Evolutionary conservation across 768 basidiomycete species (phyloP), one percentile per base, ranked within the genome.

Genomic region (Russula compacta): DNA sequence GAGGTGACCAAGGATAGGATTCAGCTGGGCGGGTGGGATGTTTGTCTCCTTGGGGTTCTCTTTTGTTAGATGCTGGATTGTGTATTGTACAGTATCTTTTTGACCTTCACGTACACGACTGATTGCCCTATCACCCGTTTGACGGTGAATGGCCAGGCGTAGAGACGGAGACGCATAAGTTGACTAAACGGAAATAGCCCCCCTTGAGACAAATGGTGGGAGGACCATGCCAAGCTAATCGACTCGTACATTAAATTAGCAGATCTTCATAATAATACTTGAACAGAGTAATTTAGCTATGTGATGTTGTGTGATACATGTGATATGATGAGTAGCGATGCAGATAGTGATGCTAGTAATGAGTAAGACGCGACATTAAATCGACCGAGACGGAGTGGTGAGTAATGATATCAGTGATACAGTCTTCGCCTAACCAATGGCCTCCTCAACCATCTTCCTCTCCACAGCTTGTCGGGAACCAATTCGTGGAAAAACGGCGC

Each of bases 1-100:
- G 63, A 40, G 55, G 60, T n/a, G 63, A 64, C 21, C 58, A 63
- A 43, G 57, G 58, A 19, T 63, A 35, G 15, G 32, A 51, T n/a
- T 15, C 29, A 46, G 14, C n/a, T 38, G 35, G 44, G 47, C n/a
- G 38, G 4, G 6, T 15, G 15, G 14, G 21, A 17, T 11, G n/a
- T 35, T 15, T 32, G 7, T 10, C 24, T 48, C 1, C 40, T 36
- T 35, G 17, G 14, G 21, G 6, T 5, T 21, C 15, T 8, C 3
- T 35, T 42, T 14, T 53, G 3, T 19, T 56, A 50, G 42, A 51
- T 50, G 36, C 47, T 32, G 21, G 21, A 36, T 50, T 38, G 35
- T 60, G 48, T 61, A 56, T 61, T 50, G 19, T 53, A n/a, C n/a
- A n/a, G n/a, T n/a, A 50, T 35, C 12, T 35, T 60, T 32, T 56